Percentiles rank a stretch among this genome's conserved stretches.
Conservation (phyloP, 257 asterid species). For the Nicotiana tabacum region DNA sequence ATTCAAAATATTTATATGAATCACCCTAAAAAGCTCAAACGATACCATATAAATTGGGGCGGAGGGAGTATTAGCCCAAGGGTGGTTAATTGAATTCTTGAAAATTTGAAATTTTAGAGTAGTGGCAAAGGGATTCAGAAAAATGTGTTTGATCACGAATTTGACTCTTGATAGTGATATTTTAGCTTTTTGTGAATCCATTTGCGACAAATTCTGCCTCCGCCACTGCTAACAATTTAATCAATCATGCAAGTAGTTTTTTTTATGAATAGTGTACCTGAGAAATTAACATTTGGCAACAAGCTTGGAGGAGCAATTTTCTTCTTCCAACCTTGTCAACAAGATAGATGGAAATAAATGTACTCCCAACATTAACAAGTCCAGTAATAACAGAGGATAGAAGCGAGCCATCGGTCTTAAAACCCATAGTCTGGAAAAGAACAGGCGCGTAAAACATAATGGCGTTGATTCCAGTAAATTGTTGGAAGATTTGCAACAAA, state of each 20-base stretch:
- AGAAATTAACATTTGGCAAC: constrained; percentile 16
- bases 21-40: too few relatives aligned
- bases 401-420: not conserved
- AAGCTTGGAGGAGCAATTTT: constrained; percentile 19
- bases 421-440: constrained; percentile 17
- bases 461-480: constrained; percentile 19
- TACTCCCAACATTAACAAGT: constrained; percentile 5
- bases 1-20: too few relatives aligned
- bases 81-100: not conserved
- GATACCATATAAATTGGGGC: too few relatives aligned
- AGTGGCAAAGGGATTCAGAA: not conserved
- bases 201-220: too few relatives aligned
- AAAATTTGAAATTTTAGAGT: not conserved
- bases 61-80: not conserved
- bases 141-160: not conserved
- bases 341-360: not conserved
- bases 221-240: not conserved
- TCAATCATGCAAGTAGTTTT: not conserved
- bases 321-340: constrained; percentile 19
- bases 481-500: constrained; percentile 18
- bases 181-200: not conserved
- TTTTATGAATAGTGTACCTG: not conserved
- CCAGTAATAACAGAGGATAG: constrained; percentile 11
- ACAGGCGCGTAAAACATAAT: constrained; percentile 25
- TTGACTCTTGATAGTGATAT: not conserved